Evolutionary conservation across 805 yeast species (phyloP), one percentile per base, ranked within the genome.

Genomic region (Candida insectorum): DNA sequence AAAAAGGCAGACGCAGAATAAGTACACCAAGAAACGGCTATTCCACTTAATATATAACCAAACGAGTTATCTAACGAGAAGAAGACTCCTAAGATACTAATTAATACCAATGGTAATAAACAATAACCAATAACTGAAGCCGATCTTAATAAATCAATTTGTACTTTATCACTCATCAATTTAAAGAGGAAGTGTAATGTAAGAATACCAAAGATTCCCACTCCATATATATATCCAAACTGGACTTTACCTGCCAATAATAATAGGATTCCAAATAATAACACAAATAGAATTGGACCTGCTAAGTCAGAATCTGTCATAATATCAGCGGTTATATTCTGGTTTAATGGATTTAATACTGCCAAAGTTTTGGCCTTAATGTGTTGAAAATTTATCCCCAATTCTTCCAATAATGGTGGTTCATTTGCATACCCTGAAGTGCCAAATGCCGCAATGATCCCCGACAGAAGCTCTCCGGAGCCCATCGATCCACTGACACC

Each of bases 221-320:
- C 95, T 24, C 98, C 97, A 52, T 93, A 93, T 31, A 93, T 85
- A 58, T 93, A 93, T 2, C 97, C 97, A 55, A 93, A 93, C 57
- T 93, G 97, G 11, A 91, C 85, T 57, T 91, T 93, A 4, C 98
- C 97, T 1, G 95, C 81, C 27, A 89, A 68, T 31, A 91, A 64
- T 34, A 93, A 65, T 40, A 83, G 77, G 0, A 88, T 73, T 14
- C 96, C 98, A 54, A 91, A 91, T 36, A 87, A 59, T 33, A 93
- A 65, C 51, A 91, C 91, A 58, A 91, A 93, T 25, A 93, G 63
- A 20, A 93, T 70, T 1, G 98, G 98, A 1, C 98, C 98, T 0
- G 97, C 97, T 46, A 93, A 69, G 54, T 93, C 98, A 16, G 93
- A 73, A 58, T 91, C 98, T 33, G 80, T 78, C 77, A 86, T 75